Evolutionary conservation across 2,329 filamentous ascomycete species (phyloP), one percentile per base, ranked within the genome.

Genomic region (Neoscytalidium dimidiatum): DNA sequence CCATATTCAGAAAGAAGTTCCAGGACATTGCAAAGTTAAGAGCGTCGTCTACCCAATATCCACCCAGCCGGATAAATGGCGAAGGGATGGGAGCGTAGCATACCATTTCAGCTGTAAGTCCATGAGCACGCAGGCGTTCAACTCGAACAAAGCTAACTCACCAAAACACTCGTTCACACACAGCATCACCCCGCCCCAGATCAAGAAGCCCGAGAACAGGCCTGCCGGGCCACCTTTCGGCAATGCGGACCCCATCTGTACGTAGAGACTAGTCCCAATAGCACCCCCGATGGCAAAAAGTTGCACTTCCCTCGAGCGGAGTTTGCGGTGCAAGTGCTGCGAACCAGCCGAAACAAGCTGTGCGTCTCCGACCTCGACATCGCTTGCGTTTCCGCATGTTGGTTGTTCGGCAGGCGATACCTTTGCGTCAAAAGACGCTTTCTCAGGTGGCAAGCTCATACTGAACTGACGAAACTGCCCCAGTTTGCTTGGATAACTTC

Each of bases 1-100:
- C 61, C 48, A 53, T 44, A 35, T 64, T 64, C 19, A 64, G 81
- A 74, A 78, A 74, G 48, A 68, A 69, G 17, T 64, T 66, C 68
- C 67, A 70, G 4, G 67, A 67, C 13, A 69, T 58, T 19, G 68
- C 68, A 49, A 69, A 69, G n/a, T 58, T 62, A 3, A 70, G 49
- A 2, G 68, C 68, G 6, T 61, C 28, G 46, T 70, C 68, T 31
- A 63, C 44, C 58, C 58, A 62, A 28, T 49, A 62, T n/a, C 58
- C 58, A n/a, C 43, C 58, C 2, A 62, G 58, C 3, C 58, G 58
- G 29, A 62, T 41, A 33, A 62, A 62, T 5, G 58, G 58, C 29
- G 58, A 62, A 26, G 58, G 58, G 8, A 62, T 51, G 19, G 58
- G 58, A 26, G 58, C 58, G 11, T 62, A 62, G 28, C 58, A 62